These are phyloP conservation scores for Fomitiporia mediterranea DNA, from an alignment of 1,284 basidiomycete species.

Conservation along the genomic window DNA sequence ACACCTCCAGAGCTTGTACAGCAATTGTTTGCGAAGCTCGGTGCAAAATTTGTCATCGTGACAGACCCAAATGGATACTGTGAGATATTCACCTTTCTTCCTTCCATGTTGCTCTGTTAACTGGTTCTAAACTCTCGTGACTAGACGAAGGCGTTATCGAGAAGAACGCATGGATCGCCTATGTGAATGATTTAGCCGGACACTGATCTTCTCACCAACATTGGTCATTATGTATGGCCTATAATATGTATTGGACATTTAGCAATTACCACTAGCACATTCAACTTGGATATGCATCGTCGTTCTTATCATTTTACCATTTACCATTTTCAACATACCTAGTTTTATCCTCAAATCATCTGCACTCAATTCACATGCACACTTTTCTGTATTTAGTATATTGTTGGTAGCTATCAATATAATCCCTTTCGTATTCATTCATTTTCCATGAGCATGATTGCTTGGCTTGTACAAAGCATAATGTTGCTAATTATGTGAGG, in stretches of 20 bases:
- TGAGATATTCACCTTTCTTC: constrained; percentile 37
- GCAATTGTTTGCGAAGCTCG: constrained; percentile 88
- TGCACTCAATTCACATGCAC: neutral
- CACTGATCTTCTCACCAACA: neutral
- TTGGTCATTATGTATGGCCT: neutral
- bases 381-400: neutral
- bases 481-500: too few species aligned
- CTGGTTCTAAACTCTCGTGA: too few species aligned
- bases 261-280: neutral
- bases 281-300: neutral
- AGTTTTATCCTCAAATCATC: neutral
- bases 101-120: too few species aligned
- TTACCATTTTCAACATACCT: neutral
- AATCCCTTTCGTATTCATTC: neutral
- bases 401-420: neutral
- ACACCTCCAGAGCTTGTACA: constrained; percentile 88
- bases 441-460: too few species aligned
- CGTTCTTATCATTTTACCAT: neutral
- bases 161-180: constrained; percentile 49
- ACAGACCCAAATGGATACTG: constrained; percentile 80
- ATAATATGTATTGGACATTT: neutral
- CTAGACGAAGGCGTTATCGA: constrained; percentile 45
- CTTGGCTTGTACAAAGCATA: too few species aligned
- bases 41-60: constrained; percentile 85
- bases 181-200: constrained; percentile 35